Conservation (phyloP, 2,329 filamentous ascomycete genomes). For the Aspergillus sp. region DNA sequence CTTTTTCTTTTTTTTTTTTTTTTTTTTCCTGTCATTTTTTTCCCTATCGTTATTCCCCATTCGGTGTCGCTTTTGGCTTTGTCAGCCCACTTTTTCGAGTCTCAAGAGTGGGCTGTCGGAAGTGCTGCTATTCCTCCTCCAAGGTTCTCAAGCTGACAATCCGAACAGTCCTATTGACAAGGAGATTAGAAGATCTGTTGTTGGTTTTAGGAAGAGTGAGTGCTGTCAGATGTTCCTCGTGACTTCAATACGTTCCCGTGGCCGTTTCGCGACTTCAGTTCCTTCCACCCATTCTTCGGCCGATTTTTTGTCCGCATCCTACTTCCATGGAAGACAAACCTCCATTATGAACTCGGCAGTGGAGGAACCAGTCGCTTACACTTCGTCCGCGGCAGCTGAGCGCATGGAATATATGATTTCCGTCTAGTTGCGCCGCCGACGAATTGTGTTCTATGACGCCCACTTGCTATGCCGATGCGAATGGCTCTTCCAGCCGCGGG, state of each 20-base stretch:
- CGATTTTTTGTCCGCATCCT: neutral
- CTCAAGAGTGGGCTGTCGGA: constrained; percentile 33
- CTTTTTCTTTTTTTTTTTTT: constrained; percentile 15
- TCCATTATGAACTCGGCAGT: neutral
- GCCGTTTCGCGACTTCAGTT: constrained; percentile 8
- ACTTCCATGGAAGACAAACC: neutral
- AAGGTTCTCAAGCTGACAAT: constrained; percentile 34
- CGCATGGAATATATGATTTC: neutral
- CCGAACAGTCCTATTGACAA: constrained; percentile 25
- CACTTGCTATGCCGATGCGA: neutral
- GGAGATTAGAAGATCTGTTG: constrained; percentile 27
- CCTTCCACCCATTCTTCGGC: neutral
- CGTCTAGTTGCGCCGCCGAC: neutral
- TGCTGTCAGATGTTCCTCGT: constrained; percentile 20
- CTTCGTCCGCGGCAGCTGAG: neutral
- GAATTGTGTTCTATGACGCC: neutral
- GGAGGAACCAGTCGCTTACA: neutral
- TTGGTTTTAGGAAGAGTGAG: constrained; percentile 33
- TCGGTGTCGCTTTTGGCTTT: constrained; percentile 20
- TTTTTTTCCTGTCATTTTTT: constrained; percentile 13
- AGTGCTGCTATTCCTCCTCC: constrained; percentile 28
- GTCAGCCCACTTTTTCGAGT: constrained; percentile 30
- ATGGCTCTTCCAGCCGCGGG: neutral
- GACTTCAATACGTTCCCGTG: constrained; percentile 9
- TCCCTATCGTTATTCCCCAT: constrained; percentile 14